A percentile compares a stretch with the other conserved stretches of the same genome.
phyloP scores from a whole-genome alignment of 306 rosid species.

The Corylus heterophylla region DNA sequence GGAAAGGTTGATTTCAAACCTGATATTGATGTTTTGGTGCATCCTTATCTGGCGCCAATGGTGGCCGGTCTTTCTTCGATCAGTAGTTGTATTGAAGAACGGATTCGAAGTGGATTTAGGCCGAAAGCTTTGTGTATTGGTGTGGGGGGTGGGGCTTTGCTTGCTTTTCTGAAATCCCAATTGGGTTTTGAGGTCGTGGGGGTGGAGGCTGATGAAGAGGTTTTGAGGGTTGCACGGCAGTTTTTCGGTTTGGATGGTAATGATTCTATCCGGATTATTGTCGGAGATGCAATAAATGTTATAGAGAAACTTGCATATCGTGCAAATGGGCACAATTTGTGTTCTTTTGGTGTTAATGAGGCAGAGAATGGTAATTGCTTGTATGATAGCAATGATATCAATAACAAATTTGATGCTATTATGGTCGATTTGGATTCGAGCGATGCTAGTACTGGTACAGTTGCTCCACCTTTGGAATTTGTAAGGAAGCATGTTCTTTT shows the following conservation, averaged over 20 bases:
- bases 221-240: conserved; percentile 54
- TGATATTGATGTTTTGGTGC: conserved; percentile 62
- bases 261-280: conserved; percentile 38
- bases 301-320: conserved; percentile 38
- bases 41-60: conserved; percentile 83
- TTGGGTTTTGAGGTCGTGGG: conserved; percentile 71
- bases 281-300: conserved; percentile 57
- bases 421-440: conserved; percentile 84
- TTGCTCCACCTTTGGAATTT: conserved; percentile 76
- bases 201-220: conserved; percentile 65
- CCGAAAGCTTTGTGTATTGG: conserved; percentile 84
- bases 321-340: background rate
- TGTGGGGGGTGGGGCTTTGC: conserved; percentile 90
- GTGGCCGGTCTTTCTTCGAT: conserved; percentile 66
- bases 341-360: conserved; percentile 21
- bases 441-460: conserved; percentile 38
- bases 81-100: conserved; percentile 34
- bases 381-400: conserved; percentile 16
- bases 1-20: conserved; percentile 51
- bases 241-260: conserved; percentile 65
- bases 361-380: conserved; percentile 20
- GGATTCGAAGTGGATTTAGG: conserved; percentile 43
- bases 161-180: conserved; percentile 51
- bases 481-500: conserved; percentile 50
- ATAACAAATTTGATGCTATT: conserved; percentile 48